phyloP scores from a whole-genome alignment of 306 rosid genomes.

The Glycine soja region DNA sequence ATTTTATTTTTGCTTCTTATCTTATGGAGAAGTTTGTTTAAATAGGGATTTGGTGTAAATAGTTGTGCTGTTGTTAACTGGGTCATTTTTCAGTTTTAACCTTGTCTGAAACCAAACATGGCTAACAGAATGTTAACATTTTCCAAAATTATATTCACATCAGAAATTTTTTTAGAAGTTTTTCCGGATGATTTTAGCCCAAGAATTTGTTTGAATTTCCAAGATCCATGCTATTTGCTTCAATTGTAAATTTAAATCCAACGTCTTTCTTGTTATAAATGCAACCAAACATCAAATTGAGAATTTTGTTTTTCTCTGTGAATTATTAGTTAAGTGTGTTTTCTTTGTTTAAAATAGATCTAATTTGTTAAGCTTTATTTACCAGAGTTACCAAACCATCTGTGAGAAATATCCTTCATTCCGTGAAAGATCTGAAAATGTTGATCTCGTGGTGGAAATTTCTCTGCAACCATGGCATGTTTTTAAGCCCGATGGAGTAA shows the following conservation, averaged over 20 bases:
- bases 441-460: conserved; percentile 91
- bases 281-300: background rate
- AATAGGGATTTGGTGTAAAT: background rate
- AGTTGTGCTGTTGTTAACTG: background rate
- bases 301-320: background rate
- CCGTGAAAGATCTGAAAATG: conserved; percentile 94
- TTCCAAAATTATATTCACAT: background rate
- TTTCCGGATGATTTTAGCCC: background rate
- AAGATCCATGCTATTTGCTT: background rate
- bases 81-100: background rate
- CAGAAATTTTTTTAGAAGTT: conserved; percentile 14
- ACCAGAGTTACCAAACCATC: conserved; percentile 85
- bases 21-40: background rate
- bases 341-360: conserved; percentile 32
- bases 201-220: conserved; percentile 27
- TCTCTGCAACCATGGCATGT: conserved; percentile 96
- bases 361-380: conserved; percentile 41
- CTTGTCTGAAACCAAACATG: background rate
- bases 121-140: background rate
- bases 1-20: background rate
- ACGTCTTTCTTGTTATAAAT: conserved; percentile 14
- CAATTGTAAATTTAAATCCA: background rate
- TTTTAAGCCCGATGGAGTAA: conserved; percentile 97
- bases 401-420: conserved; percentile 96
- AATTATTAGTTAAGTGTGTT: background rate